Percentiles rank a stretch among this genome's conserved stretches.
Evolutionary conservation across 306 rosid genomes (phyloP).

Genomic region (Lablab purpureus): DNA sequence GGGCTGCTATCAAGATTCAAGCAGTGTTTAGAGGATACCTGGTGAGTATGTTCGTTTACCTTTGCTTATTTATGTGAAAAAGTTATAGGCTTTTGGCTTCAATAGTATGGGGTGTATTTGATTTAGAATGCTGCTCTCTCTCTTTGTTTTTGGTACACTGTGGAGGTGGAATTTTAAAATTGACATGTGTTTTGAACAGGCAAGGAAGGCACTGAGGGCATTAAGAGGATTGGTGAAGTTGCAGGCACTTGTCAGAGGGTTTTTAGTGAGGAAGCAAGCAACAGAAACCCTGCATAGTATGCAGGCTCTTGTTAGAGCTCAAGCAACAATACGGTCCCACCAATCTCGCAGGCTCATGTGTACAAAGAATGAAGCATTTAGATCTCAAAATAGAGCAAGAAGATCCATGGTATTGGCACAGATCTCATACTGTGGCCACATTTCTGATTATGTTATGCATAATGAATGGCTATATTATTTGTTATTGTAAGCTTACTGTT

Average conservation of each 20-base stretch:
- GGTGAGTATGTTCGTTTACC: slow-evolving; percentile 47
- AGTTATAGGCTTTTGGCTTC: background rate
- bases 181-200: slow-evolving; percentile 53
- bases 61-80: background rate
- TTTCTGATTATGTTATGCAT: background rate
- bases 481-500: slow-evolving; percentile 17
- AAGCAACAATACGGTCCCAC: slow-evolving; percentile 75
- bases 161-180: slow-evolving; percentile 15
- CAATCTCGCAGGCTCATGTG: slow-evolving; percentile 54
- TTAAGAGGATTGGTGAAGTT: slow-evolving; percentile 89
- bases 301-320: slow-evolving; percentile 92
- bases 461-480: background rate
- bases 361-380: slow-evolving; percentile 50
- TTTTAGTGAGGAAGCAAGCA: slow-evolving; percentile 86
- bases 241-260: slow-evolving; percentile 91
- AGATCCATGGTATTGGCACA: slow-evolving; percentile 65
- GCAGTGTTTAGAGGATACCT: slow-evolving; percentile 76
- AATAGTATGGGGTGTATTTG: background rate
- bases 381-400: slow-evolving; percentile 63
- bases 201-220: slow-evolving; percentile 88
- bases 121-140: background rate
- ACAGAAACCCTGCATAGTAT: slow-evolving; percentile 77
- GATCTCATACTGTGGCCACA: background rate
- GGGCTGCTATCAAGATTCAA: slow-evolving; percentile 84
- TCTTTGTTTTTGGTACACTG: slow-evolving; percentile 6